These are phyloP conservation scores for Flammula alnicola DNA, from an alignment of 1,284 basidiomycete genomes.

Conservation along the genomic window DNA sequence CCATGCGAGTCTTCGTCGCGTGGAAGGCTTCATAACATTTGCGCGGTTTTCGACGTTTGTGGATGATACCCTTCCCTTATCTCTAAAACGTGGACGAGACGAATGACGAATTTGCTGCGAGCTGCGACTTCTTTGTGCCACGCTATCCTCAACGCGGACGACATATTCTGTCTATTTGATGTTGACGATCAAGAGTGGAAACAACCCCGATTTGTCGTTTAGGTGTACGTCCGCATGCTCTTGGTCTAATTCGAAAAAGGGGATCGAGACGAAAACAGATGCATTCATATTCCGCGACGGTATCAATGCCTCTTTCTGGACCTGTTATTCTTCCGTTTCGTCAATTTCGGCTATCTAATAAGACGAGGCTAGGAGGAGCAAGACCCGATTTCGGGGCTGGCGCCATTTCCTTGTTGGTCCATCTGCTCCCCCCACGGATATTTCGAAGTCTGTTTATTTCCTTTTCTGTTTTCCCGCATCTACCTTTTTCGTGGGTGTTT, in stretches of 20 bases:
- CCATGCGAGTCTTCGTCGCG: slow-evolving; percentile 59
- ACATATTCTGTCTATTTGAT: slow-evolving; percentile 8
- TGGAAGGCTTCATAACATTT: slow-evolving; percentile 50
- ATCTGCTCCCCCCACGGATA: slow-evolving; percentile 4
- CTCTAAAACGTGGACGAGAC: no score
- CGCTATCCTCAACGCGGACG: neutral
- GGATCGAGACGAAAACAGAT: no score
- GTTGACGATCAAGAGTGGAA: neutral
- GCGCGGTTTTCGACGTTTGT: no score
- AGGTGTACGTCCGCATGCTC: no score
- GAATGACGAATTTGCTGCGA: no score
- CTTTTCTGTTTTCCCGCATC: slow-evolving; percentile 20
- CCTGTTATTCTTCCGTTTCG: slow-evolving; percentile 7
- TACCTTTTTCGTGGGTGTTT: slow-evolving; percentile 16
- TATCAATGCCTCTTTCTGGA: no score
- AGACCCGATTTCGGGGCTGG: slow-evolving; percentile 17
- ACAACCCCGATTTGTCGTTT: no score
- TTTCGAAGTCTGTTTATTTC: slow-evolving; percentile 17
- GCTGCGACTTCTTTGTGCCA: no score
- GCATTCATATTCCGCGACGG: no score
- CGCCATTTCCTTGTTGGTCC: slow-evolving; percentile 10
- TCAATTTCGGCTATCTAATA: slow-evolving; percentile 7
- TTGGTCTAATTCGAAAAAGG: no score
- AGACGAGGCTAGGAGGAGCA: slow-evolving; percentile 9
- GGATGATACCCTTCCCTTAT: no score